phyloP scores from a whole-genome alignment of 768 basidiomycete genomes.

The Kwoniella sp. region DNA sequence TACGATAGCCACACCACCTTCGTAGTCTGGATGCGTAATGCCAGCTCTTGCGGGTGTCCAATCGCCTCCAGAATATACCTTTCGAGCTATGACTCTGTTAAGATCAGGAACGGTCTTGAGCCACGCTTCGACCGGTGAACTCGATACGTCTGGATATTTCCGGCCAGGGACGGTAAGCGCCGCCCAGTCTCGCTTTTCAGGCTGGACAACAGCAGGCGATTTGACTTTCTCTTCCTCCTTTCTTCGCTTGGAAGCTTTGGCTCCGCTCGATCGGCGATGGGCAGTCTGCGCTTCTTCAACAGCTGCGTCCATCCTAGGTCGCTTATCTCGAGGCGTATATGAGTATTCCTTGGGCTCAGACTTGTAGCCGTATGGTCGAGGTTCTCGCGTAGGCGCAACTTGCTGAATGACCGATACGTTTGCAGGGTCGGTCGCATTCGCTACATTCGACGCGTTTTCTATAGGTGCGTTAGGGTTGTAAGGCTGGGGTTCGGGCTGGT shows the following conservation, averaged over 20 bases:
- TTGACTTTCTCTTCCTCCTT: conserved; percentile 36
- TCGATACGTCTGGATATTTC: conserved; percentile 39
- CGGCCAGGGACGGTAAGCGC: conserved; percentile 22
- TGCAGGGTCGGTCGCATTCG: background rate
- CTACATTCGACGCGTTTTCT: background rate
- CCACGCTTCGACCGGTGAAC: conserved; percentile 42
- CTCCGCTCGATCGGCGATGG: conserved; percentile 29
- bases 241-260: conserved; percentile 29
- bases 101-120: conserved; percentile 38
- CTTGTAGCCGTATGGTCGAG: conserved; percentile 48
- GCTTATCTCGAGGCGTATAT: conserved; percentile 37
- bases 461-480: background rate
- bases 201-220: conserved; percentile 9
- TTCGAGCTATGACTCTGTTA: conserved; percentile 20
- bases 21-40: conserved; percentile 7
- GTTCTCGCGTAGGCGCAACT: conserved; percentile 43
- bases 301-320: conserved; percentile 48
- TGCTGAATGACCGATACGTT: conserved; percentile 38
- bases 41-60: conserved; percentile 34
- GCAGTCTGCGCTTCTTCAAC: conserved; percentile 40
- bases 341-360: conserved; percentile 38
- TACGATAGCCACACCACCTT: conserved; percentile 43
- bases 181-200: conserved; percentile 26
- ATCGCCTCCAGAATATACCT: conserved; percentile 38
- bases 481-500: conserved; percentile 25